Base-by-base conservation (phyloP, 2,329 filamentous ascomycete species). In the Penicillium glabrum region DNA sequence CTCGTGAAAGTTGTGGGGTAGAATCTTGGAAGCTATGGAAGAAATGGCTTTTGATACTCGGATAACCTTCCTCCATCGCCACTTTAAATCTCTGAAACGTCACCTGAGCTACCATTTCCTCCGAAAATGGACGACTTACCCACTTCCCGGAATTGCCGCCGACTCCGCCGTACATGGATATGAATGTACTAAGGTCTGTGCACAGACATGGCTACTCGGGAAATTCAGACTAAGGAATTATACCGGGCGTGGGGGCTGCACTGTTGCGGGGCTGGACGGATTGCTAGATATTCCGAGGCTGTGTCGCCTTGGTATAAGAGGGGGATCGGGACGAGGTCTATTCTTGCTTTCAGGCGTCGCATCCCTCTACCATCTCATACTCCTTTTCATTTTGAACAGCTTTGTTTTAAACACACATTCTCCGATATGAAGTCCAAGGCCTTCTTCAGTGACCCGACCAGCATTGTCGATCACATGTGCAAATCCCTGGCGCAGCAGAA, bases 401-500 rank as follows among this genome's bases (percentile, higher is more conserved):
- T 29, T 27, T 31, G 11, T 46, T 11, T 29, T 10, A 41, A 5
- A 23, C 23, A 41, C 11, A 26, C 8, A 27, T 14, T 11, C 16
- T 37, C 29, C 47, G 35, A 46, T 19, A 56, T 56, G 53, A 56
- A 47, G 48, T 46, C 53, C 41, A 56, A 56, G 48, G 53, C 53
- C 5, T 56, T 56, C 29, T 56, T 56, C 39, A 51, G 35, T 43
- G 53, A 56, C 26, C 53, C 53, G 33, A 51, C 53, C 16, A 43
- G n/a, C 23, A 51, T 56, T 19, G 53, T 56, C 48, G 53, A 56
- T 21, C 53, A 56, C 8, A 51, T 51, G 47, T 56, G 53, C 31
- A 46, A 49, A 7, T 56, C 53, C 26, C 39, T 56, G 43, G 53
- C 48, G 2, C 47, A 45, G 23, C 53, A 56, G 31, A 56, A 56